Percentiles rank a stretch among this genome's conserved stretches.
Conservation (phyloP, 2,329 filamentous ascomycete species). For the Clonostachys solani region DNA sequence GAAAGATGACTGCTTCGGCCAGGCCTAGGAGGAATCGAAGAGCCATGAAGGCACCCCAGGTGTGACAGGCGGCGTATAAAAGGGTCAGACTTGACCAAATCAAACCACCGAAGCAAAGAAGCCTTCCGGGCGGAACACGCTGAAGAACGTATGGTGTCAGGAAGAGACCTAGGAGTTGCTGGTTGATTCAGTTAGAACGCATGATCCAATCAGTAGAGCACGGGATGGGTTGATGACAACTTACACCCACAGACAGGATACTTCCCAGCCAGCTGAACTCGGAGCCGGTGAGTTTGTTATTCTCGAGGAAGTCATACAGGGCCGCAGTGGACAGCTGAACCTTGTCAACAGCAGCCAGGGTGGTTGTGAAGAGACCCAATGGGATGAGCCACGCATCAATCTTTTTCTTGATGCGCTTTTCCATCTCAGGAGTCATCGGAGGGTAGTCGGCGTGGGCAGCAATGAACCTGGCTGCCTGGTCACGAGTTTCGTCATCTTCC, state of each 20-base stretch:
- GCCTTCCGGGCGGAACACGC: conserved; percentile 7
- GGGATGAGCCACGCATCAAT: conserved; percentile 11
- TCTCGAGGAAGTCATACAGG: conserved; percentile 13
- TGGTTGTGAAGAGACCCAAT: conserved; percentile 3
- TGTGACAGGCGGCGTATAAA: conserved; percentile 6
- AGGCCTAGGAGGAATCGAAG: conserved; percentile 9
- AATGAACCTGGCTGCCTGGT: conserved; percentile 6
- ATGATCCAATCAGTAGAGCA: neutral
- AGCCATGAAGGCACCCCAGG: conserved; percentile 7
- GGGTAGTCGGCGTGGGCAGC: conserved; percentile 4
- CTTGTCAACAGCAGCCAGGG: conserved; percentile 15
- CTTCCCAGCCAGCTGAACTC: conserved; percentile 12
- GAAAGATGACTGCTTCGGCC: conserved; percentile 7
- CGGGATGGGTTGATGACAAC: neutral
- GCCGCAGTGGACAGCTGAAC: conserved; percentile 18
- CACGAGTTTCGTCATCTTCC: neutral
- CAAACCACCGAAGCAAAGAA: conserved; percentile 6
- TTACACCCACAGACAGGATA: conserved; percentile 10
- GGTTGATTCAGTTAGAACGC: neutral
- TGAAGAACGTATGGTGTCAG: conserved; percentile 6
- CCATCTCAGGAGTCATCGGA: conserved; percentile 9
- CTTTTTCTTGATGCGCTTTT: conserved; percentile 8
- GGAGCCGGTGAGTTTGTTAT: conserved; percentile 9
- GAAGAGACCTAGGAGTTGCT: conserved; percentile 1
- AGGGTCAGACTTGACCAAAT: conserved; percentile 8